These are phyloP conservation scores for Apiotrichum akiyoshidainum DNA, from an alignment of 1,284 basidiomycete species.

Conservation along the genomic window DNA sequence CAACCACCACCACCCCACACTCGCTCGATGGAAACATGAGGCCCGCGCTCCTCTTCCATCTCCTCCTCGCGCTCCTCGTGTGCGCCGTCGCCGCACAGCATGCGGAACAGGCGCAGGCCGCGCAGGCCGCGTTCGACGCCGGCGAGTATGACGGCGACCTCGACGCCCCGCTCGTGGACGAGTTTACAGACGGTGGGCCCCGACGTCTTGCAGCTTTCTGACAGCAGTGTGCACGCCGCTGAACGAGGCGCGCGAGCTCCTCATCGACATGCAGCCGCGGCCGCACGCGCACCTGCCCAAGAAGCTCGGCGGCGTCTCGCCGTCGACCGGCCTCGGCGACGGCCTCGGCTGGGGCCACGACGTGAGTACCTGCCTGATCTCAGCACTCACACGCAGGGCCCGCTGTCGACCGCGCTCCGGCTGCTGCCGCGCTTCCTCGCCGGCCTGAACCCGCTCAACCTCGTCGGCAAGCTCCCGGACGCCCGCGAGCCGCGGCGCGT, in stretches of 20 bases:
- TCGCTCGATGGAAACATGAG: not conserved
- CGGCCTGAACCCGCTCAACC: slow-evolving; percentile 35
- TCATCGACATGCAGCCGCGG: slow-evolving; percentile 28
- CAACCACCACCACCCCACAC: no score
- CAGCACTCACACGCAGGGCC: slow-evolving; percentile 28
- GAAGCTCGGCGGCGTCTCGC: slow-evolving; percentile 22
- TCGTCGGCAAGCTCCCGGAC: slow-evolving; percentile 5
- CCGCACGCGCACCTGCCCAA: slow-evolving; percentile 28
- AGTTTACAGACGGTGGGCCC: not conserved
- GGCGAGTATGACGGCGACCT: not conserved
- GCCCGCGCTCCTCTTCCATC: not conserved
- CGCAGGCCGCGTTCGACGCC: slow-evolving; percentile 1
- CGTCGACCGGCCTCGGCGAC: slow-evolving; percentile 31
- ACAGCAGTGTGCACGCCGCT: slow-evolving; percentile 29
- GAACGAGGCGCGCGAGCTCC: slow-evolving; percentile 29
- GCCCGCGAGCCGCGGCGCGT: slow-evolving; percentile 11
- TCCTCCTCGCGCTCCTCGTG: not conserved
- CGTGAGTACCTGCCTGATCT: slow-evolving; percentile 15
- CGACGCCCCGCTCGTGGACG: not conserved
- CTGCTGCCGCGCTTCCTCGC: slow-evolving; percentile 33
- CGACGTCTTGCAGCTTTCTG: not conserved
- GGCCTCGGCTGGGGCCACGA: slow-evolving; percentile 40
- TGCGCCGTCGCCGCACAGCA: not conserved
- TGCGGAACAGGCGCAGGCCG: not conserved
- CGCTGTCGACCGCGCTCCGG: slow-evolving; percentile 38